Evolutionary conservation across 2,329 filamentous ascomycete genomes (phyloP).

Genomic region (Lasiodiplodia hormozganensis): DNA sequence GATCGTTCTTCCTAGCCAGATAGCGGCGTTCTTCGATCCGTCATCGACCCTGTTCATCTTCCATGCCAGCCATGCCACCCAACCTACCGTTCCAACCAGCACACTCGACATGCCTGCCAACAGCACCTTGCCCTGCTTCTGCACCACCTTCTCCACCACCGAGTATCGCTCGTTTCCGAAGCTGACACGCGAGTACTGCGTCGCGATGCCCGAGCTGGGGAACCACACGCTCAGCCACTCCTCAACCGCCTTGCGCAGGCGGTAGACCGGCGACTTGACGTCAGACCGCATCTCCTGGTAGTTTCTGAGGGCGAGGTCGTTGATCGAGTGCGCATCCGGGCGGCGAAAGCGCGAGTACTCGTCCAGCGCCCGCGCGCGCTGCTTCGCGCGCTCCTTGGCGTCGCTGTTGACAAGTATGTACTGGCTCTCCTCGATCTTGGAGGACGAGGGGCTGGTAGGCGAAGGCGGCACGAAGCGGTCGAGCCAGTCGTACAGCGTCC

Average conservation of each 20-base stretch:
- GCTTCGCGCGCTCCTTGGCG: slow-evolving; percentile 35
- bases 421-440: slow-evolving; percentile 20
- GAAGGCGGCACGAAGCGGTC: slow-evolving; percentile 65
- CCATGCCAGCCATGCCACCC: slow-evolving; percentile 22
- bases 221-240: slow-evolving; percentile 80
- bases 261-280: slow-evolving; percentile 79
- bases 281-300: slow-evolving; percentile 93
- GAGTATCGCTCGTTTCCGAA: slow-evolving; percentile 94
- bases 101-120: slow-evolving; percentile 10
- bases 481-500: slow-evolving; percentile 81
- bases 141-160: slow-evolving; percentile 74
- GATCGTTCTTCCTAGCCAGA: slow-evolving; percentile 21
- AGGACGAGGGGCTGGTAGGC: neutral
- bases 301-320: slow-evolving; percentile 88
- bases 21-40: slow-evolving; percentile 7
- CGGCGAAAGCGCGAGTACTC: slow-evolving; percentile 78
- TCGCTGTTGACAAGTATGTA: slow-evolving; percentile 55
- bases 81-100: slow-evolving; percentile 9
- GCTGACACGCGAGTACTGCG: slow-evolving; percentile 89
- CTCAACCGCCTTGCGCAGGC: slow-evolving; percentile 83
- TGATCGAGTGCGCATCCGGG: slow-evolving; percentile 86
- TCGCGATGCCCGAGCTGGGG: slow-evolving; percentile 83
- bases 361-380: slow-evolving; percentile 61
- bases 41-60: slow-evolving; percentile 7
- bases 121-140: slow-evolving; percentile 66